Evolutionary conservation across 371 early-diverging fungal genomes (phyloP).

Genomic region (Mortierella polycephala): DNA sequence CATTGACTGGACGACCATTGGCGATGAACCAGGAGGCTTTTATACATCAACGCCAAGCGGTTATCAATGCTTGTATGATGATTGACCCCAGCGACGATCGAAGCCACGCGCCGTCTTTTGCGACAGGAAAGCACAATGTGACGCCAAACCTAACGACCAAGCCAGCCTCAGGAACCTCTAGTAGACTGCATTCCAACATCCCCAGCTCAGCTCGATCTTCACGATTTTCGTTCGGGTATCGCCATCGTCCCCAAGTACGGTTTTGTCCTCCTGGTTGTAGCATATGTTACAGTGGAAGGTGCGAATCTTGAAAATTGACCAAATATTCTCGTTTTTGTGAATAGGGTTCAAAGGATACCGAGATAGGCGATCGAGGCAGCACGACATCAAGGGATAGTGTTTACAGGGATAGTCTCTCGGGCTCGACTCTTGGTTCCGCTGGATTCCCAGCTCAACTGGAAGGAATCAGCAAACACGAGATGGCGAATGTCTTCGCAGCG

Average conservation of each 20-base stretch:
- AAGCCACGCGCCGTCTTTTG: conserved; percentile 8
- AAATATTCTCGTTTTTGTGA: neutral
- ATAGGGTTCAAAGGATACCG: conserved; percentile 35
- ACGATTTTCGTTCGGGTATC: conserved; percentile 28
- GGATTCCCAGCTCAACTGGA: conserved; percentile 43
- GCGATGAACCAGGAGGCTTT: conserved; percentile 22
- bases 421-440: conserved; percentile 48
- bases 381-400: conserved; percentile 48
- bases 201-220: conserved; percentile 24
- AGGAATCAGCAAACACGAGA: conserved; percentile 33
- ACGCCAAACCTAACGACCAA: conserved; percentile 3
- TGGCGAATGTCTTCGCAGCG: conserved; percentile 20
- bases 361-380: conserved; percentile 48
- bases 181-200: conserved; percentile 4
- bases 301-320: neutral
- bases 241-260: conserved; percentile 34
- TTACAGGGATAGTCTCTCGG: conserved; percentile 48
- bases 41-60: conserved; percentile 14
- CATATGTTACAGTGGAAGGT: neutral
- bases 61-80: conserved; percentile 23
- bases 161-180: conserved; percentile 3
- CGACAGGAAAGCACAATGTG: neutral
- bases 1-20: conserved; percentile 1
- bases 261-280: neutral
- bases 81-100: conserved; percentile 33